These are phyloP conservation scores for Symbiotaphrina buchneri DNA, from an alignment of 495 filamentous ascomycete genomes.

Conservation along the genomic window DNA sequence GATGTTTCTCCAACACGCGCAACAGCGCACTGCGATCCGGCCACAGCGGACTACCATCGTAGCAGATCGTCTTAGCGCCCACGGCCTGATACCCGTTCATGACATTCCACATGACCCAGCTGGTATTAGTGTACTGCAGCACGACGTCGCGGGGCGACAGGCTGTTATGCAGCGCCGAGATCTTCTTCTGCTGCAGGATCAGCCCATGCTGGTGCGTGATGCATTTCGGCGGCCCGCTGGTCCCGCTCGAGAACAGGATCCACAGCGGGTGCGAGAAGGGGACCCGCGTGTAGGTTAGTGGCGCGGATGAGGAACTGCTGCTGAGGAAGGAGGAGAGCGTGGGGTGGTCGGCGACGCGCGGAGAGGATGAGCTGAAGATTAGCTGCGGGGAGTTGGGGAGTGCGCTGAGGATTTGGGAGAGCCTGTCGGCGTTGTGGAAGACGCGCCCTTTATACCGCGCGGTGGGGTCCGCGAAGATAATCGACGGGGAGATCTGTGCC, in stretches of 20 bases:
- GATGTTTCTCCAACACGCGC: neutral
- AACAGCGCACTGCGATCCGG: no score
- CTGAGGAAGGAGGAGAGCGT: no score
- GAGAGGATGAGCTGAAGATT: conserved; percentile 45
- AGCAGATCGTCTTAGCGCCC: conserved; percentile 63
- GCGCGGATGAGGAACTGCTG: no score
- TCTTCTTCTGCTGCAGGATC: conserved; percentile 84
- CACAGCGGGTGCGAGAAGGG: conserved; percentile 88
- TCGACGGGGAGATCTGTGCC: conserved; percentile 54
- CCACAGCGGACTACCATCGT: conserved; percentile 84
- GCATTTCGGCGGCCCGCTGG: conserved; percentile 73
- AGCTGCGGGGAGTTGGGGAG: conserved; percentile 39
- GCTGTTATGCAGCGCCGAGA: conserved; percentile 65
- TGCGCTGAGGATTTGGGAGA: conserved; percentile 39
- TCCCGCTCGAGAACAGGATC: conserved; percentile 71
- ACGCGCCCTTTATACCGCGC: conserved; percentile 75
- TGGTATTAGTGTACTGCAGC: conserved; percentile 78
- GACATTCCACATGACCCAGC: conserved; percentile 99
- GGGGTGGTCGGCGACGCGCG: no score
- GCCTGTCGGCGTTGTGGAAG: conserved; percentile 49
- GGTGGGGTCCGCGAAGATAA: conserved; percentile 72
- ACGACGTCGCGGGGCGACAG: conserved; percentile 40
- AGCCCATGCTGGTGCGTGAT: conserved; percentile 85
- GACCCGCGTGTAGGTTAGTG: no score
- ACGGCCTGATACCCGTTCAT: conserved; percentile 60